Evolutionary conservation across 345 rosid species (phyloP).

Genomic region (Arabidopsis arenosa): DNA sequence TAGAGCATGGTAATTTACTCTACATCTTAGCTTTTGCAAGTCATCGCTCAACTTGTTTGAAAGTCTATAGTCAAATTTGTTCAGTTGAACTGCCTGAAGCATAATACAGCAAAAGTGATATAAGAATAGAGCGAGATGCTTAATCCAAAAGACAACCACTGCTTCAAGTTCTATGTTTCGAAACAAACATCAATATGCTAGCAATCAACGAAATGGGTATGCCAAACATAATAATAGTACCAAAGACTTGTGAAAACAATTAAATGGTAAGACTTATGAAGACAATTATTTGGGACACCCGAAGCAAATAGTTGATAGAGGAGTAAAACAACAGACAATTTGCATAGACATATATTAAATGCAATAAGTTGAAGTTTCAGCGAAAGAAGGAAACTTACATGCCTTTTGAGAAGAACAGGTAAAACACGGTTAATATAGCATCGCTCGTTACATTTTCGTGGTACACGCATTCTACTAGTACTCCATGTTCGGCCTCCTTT

Average conservation of each 20-base stretch:
- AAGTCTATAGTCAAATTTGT: constrained; percentile 93
- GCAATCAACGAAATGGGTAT: constrained; percentile 17
- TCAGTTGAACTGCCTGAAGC: constrained; percentile 85
- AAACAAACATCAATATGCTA: constrained; percentile 7
- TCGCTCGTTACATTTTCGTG: constrained; percentile 92
- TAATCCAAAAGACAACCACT: constrained; percentile 12
- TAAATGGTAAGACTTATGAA: constrained; percentile 1
- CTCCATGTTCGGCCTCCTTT: constrained; percentile 71
- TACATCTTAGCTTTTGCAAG: constrained; percentile 91
- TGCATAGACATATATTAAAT: constrained; percentile 5
- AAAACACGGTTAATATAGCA: constrained; percentile 89
- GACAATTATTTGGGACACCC: not conserved
- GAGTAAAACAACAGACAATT: constrained; percentile 1
- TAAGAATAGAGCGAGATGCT: constrained; percentile 25
- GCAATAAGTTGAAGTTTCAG: constrained; percentile 25
- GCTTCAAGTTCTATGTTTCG: constrained; percentile 16
- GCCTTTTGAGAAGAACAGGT: constrained; percentile 98
- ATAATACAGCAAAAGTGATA: constrained; percentile 30
- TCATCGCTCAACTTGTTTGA: constrained; percentile 86
- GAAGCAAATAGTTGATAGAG: not conserved
- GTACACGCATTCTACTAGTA: constrained; percentile 82
- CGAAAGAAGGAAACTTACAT: constrained; percentile 80
- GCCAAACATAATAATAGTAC: not conserved
- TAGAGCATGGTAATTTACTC: constrained; percentile 92
- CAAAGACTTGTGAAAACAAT: not conserved